Percentiles rank a stretch among this genome's conserved stretches.
These are phyloP conservation scores for Boletus insuetus DNA, from an alignment of 768 basidiomycete species.

Conservation along the genomic window DNA sequence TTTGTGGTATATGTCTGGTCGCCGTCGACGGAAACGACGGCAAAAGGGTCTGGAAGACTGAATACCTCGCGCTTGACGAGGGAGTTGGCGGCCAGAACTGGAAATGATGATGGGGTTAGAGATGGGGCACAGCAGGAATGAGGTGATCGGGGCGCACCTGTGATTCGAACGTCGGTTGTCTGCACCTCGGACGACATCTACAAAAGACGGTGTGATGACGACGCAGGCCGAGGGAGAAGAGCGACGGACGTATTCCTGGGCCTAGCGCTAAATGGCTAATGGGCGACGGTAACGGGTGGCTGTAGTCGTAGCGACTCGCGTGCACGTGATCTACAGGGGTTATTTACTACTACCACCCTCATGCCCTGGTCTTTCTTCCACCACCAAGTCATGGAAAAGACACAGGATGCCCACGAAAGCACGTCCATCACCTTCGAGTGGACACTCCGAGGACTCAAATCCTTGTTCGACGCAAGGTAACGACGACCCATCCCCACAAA, in stretches of 20 bases:
- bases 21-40: slow-evolving; percentile 82
- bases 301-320: slow-evolving; percentile 2
- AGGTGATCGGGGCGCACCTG: slow-evolving; percentile 10
- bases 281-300: not conserved
- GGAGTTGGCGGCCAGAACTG: slow-evolving; percentile 75
- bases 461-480: slow-evolving; percentile 70
- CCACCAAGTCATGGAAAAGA: slow-evolving; percentile 27
- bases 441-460: slow-evolving; percentile 68
- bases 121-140: not conserved
- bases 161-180: slow-evolving; percentile 22
- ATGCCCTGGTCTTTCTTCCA: no score
- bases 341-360: not conserved
- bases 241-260: no score
- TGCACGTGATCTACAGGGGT: not conserved
- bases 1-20: slow-evolving; percentile 79
- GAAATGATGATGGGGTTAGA: not conserved
- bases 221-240: no score
- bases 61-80: slow-evolving; percentile 77
- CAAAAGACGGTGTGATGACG: not conserved
- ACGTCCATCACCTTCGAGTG: slow-evolving; percentile 69
- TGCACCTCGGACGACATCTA: slow-evolving; percentile 22
- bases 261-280: no score
- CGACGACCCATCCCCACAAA: not conserved
- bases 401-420: slow-evolving; percentile 47
- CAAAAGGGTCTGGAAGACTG: slow-evolving; percentile 84